Base-by-base conservation (phyloP, 305 asterid genomes). In the Rubia balearica region DNA sequence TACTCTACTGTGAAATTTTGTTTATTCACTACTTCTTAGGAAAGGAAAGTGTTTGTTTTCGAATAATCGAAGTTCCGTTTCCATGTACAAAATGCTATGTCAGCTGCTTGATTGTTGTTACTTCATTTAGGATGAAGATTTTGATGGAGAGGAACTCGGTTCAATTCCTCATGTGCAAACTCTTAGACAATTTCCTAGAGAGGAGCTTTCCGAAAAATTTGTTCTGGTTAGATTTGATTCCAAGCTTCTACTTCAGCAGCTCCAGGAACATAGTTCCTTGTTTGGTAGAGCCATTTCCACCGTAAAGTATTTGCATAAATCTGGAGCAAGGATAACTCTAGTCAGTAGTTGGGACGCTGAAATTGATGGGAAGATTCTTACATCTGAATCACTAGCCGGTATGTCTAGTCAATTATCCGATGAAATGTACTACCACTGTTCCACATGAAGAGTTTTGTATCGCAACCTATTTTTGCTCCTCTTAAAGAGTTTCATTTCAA, bases 181-280 rank as follows among this genome's bases (percentile, higher is more conserved):
- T 43, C 96, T 93, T 73, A 82, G 83, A 71, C 70, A 82, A 63
- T 85, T 90, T 67, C 94, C 96, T 10, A 77, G 74, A 76, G 84
- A 83, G 71, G 91, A 90, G 72, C 83, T 93, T 11, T 71, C 70
- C 12, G 49, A 84, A 60, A 90, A 90, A 81, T 86, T 83, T 77
- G 92, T 88, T 77, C 78, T 93, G 91, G 96, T 93, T 74, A 84
- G 96, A 83, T 83, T 86, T 63, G 94, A 93, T 81, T 30, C 87
- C 48, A 69, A 74, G 75, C 71, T 87, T 77, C 46, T 89, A 70
- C 83, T 78, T 69, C 73, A 75, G 70, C 82, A 81, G 68, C 69
- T 70, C 73, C 76, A 68, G 76, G 83, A 78, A 65, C 78, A 70
- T 16, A 79, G 73, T 56, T 74, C 84, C 57, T 75, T 69, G 49